phyloP scores from a whole-genome alignment of 106 monocot genomes.

The Acorus calamus region DNA sequence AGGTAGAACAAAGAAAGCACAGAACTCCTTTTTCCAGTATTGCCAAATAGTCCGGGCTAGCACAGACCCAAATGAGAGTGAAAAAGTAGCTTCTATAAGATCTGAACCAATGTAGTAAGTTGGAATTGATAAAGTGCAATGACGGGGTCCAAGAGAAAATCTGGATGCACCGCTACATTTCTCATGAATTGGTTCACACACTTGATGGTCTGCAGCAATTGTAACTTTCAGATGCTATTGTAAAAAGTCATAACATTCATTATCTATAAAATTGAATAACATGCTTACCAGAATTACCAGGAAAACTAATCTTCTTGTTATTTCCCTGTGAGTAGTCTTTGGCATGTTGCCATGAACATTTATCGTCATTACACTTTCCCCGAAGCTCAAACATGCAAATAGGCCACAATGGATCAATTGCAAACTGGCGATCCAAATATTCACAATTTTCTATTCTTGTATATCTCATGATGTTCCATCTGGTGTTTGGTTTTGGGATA shows the following conservation, averaged over 20 bases:
- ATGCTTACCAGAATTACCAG: conserved; percentile 23
- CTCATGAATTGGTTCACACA: conserved; percentile 1
- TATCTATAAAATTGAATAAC: background rate
- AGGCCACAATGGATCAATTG: conserved; percentile 78
- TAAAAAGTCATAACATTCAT: background rate
- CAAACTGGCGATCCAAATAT: background rate
- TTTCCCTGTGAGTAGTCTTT: conserved; percentile 18
- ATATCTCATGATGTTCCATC: no score
- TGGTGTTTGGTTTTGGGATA: no score
- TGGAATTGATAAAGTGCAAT: conserved; percentile 39
- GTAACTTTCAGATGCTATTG: background rate
- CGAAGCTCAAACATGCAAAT: conserved; percentile 94
- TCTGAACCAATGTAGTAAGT: conserved; percentile 58
- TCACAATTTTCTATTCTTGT: no score
- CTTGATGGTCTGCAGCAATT: conserved; percentile 18
- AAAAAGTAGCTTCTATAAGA: conserved; percentile 40
- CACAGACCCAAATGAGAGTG: conserved; percentile 24
- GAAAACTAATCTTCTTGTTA: conserved; percentile 14
- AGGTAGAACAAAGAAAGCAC: conserved; percentile 46
- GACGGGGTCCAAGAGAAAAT: conserved; percentile 2
- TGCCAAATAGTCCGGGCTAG: conserved; percentile 46
- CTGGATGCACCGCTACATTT: conserved; percentile 14
- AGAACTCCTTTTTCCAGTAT: conserved; percentile 63
- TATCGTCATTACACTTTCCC: conserved; percentile 90
- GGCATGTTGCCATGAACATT: conserved; percentile 76